Base-by-base conservation (phyloP, 2,329 filamentous ascomycete genomes). In the Fusarium dimerum region DNA sequence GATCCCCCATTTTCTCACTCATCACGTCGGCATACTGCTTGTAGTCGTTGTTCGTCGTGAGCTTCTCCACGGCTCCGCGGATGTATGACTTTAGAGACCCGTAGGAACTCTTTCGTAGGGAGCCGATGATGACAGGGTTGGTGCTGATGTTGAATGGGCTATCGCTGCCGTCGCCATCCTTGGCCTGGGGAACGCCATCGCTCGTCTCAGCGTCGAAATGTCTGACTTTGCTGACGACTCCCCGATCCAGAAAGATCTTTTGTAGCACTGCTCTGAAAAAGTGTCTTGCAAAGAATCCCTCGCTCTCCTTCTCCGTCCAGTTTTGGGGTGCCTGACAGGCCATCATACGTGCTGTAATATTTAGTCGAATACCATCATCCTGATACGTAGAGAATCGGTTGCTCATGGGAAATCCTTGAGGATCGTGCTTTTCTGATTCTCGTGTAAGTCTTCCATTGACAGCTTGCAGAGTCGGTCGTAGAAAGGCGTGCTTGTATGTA, bases 301-400 rank as follows among this genome's bases (percentile, higher is more conserved):
- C 88, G 68, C 90, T 95, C 55, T 96, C 92, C 29, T 80, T 76
- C 20, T 79, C 77, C 2, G 88, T 89, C 94, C 94, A 99, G 75
- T 99, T 99, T 54, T 86, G 80, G 2, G 94, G 92, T 8, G 94
- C 94, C 74, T 99, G 94, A 45, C 95, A 92, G 3, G 93, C 93
- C 93, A 97, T 97, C 88, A 96, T 96, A 42, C 94, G 85, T 1
- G 94, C 92, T 5, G 94, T 99, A 67, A 97, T 96, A 71, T 99
- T 97, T 51, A 97, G 79, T 20, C 90, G 83, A 43, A 97, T 79
- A 3, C 92, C 91, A 9, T 78, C 76, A 15, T 73, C 75, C 17
- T 76, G 71, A 62, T 87, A 82, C 4, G 70, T 83, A 71, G 66
- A 79, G 45, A 97, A 77, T 13, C 80, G 81, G 42, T 86, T 77